Conservation (phyloP, 192 early-diverging fungal genomes). For the Coemansia sp. region DNA sequence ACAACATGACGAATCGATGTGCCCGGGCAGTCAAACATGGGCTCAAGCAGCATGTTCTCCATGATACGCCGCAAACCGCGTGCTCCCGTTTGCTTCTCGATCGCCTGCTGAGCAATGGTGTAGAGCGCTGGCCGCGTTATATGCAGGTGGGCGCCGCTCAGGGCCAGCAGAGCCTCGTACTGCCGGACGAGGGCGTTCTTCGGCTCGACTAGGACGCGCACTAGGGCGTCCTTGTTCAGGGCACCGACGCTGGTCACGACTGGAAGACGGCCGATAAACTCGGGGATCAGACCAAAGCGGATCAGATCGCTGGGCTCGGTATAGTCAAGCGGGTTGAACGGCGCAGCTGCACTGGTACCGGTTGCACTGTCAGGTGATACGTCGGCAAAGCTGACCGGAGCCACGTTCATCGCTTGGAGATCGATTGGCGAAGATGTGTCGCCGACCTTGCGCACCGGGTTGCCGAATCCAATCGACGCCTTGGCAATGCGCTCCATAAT, state of each 20-base stretch:
- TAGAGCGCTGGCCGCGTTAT: constrained; percentile 69
- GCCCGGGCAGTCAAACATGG: constrained; percentile 78
- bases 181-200: constrained; percentile 79
- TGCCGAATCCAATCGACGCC: constrained; percentile 80
- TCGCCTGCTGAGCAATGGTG: constrained; percentile 70
- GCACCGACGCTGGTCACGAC: constrained; percentile 74
- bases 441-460: constrained; percentile 47
- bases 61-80: constrained; percentile 84
- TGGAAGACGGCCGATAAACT: constrained; percentile 88
- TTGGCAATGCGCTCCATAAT: constrained; percentile 74
- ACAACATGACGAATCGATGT: constrained; percentile 71
- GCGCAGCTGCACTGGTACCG: not conserved
- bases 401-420: constrained; percentile 25
- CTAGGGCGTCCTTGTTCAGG: constrained; percentile 64
- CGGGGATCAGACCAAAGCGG: constrained; percentile 85
- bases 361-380: not conserved
- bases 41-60: constrained; percentile 75
- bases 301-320: constrained; percentile 76
- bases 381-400: constrained; percentile 32
- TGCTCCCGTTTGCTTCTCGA: constrained; percentile 82
- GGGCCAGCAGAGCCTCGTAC: constrained; percentile 70
- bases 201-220: constrained; percentile 76
- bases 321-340: constrained; percentile 58
- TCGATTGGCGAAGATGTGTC: constrained; percentile 37
- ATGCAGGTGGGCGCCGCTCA: constrained; percentile 64